Conservation (phyloP, 2,329 filamentous ascomycete genomes). For the Lachnellula hyalina region DNA sequence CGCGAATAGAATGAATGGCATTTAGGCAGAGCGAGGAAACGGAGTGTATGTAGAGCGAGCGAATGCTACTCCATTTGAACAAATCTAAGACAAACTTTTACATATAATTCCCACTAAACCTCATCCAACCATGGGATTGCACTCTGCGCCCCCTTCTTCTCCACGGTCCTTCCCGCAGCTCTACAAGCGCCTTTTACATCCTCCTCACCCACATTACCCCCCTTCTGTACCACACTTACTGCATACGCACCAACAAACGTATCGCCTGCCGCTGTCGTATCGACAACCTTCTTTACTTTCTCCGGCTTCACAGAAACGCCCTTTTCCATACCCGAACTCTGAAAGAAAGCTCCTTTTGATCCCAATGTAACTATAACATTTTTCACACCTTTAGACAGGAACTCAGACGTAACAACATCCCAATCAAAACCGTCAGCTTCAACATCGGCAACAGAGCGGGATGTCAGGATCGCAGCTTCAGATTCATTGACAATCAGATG, state of each 20-base stretch:
- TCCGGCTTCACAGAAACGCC: conserved; percentile 55
- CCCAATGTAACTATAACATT: conserved; percentile 84
- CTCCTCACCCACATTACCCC: conserved; percentile 31
- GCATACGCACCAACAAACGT: conserved; percentile 91
- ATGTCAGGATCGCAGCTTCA: conserved; percentile 71
- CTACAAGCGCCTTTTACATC: conserved; percentile 57
- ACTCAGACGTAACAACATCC: conserved; percentile 47
- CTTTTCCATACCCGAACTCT: conserved; percentile 37
- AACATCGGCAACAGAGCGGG: conserved; percentile 35
- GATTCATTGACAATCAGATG: conserved; percentile 90
- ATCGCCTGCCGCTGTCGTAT: conserved; percentile 91
- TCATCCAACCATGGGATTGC: conserved; percentile 63
- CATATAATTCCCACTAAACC: conserved; percentile 25
- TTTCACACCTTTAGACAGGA: conserved; percentile 63
- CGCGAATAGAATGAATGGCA: neutral
- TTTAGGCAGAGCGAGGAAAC: neutral
- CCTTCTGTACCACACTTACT: conserved; percentile 55
- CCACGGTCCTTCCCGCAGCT: conserved; percentile 61
- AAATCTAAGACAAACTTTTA: neutral
- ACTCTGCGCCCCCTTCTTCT: conserved; percentile 58
- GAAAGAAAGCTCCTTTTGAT: conserved; percentile 68
- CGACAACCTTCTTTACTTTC: conserved; percentile 69
- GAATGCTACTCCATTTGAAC: too few species aligned
- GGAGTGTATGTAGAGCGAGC: too few species aligned
- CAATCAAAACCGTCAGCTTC: conserved; percentile 42